Evolutionary conservation across 2,329 filamentous ascomycete genomes (phyloP).

Genomic region (Acrocalymma vagum): DNA sequence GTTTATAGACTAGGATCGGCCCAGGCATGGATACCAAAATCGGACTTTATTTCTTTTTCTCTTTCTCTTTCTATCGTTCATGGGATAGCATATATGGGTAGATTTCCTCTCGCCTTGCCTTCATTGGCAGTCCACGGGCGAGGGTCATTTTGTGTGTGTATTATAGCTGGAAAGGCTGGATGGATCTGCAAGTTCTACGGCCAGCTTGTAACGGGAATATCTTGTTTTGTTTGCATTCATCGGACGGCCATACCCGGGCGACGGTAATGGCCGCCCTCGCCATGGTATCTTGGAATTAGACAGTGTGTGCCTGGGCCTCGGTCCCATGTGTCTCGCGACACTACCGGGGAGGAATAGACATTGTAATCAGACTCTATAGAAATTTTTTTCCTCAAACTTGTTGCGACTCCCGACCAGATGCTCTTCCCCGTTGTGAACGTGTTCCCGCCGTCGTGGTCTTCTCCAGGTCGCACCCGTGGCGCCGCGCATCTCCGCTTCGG

Average conservation of each 20-base stretch:
- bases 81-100: conserved; percentile 41
- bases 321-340: conserved; percentile 42
- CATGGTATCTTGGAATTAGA: conserved; percentile 36
- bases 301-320: conserved; percentile 41
- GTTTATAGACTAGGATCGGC: conserved; percentile 50
- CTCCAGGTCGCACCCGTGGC: conserved; percentile 35
- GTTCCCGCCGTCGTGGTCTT: conserved; percentile 19
- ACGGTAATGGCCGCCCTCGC: conserved; percentile 31
- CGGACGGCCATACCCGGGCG: conserved; percentile 38
- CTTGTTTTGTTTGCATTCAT: conserved; percentile 43
- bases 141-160: conserved; percentile 42
- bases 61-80: too few species aligned
- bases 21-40: conserved; percentile 53
- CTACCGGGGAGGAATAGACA: conserved; percentile 42
- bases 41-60: conserved; percentile 34
- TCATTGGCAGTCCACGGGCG: conserved; percentile 37
- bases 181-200: conserved; percentile 35
- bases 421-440: conserved; percentile 11
- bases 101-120: conserved; percentile 43
- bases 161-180: conserved; percentile 42
- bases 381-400: conserved; percentile 22
- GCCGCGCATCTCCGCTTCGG: conserved; percentile 31
- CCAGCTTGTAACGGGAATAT: conserved; percentile 39
- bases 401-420: too few species aligned
- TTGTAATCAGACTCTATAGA: conserved; percentile 44